These are phyloP conservation scores for Lachnellula arida DNA, from an alignment of 2,329 filamentous ascomycete genomes.

Conservation along the genomic window DNA sequence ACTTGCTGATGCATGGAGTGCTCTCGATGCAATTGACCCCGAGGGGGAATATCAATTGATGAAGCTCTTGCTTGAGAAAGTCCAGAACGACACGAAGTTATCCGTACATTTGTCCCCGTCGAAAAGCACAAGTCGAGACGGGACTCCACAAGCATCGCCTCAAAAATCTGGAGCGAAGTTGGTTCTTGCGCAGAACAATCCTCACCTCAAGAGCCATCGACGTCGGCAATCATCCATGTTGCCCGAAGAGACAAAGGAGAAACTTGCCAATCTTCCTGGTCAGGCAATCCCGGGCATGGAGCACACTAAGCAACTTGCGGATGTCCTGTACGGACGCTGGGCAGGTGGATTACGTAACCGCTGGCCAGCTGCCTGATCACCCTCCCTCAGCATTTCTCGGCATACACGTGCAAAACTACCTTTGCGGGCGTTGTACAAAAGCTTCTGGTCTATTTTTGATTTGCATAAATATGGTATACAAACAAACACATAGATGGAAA, in stretches of 20 bases:
- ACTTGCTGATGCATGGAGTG: conserved; percentile 79
- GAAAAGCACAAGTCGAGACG: conserved; percentile 47
- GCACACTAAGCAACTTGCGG: conserved; percentile 81
- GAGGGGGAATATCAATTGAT: conserved; percentile 86
- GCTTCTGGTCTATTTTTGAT: conserved; percentile 5
- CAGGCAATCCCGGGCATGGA: conserved; percentile 71
- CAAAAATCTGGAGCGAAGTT: conserved; percentile 50
- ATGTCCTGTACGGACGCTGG: conserved; percentile 90
- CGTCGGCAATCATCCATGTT: conserved; percentile 47
- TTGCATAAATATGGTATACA: conserved; percentile 12
- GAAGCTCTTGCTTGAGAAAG: conserved; percentile 67
- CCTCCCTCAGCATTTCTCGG: conserved; percentile 9
- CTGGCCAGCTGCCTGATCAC: conserved; percentile 46
- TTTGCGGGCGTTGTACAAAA: conserved; percentile 19
- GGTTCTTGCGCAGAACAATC: conserved; percentile 74
- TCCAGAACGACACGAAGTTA: conserved; percentile 66
- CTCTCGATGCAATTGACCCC: conserved; percentile 80
- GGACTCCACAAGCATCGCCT: conserved; percentile 49
- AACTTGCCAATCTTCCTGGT: conserved; percentile 47
- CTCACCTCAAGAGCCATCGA: conserved; percentile 75
- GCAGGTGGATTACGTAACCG: conserved; percentile 72
- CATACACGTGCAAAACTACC: conserved; percentile 12
- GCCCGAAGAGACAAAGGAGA: conserved; percentile 43
- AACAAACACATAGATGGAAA: conserved; percentile 2
- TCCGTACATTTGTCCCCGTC: conserved; percentile 29